These are phyloP conservation scores for Pholiota conissans DNA, from an alignment of 768 basidiomycete species.

Conservation along the genomic window DNA sequence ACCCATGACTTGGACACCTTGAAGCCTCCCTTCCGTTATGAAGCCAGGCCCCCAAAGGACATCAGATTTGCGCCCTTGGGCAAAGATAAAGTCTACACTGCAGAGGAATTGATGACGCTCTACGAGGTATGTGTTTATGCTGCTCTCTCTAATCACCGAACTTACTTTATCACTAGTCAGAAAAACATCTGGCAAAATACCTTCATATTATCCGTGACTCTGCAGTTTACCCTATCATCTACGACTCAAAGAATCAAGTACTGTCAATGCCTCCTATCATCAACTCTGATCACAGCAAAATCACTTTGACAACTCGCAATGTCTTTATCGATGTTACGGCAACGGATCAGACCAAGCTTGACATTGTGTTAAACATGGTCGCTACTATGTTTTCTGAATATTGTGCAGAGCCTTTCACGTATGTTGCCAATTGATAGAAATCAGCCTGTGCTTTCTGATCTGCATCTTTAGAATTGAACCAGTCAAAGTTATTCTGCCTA, in stretches of 20 bases:
- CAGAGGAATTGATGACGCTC: slow-evolving; percentile 87
- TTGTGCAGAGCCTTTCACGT: slow-evolving; percentile 91
- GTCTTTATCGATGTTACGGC: slow-evolving; percentile 97
- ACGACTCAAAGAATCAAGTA: slow-evolving; percentile 84
- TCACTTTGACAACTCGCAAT: slow-evolving; percentile 89
- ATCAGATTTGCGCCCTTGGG: slow-evolving; percentile 92
- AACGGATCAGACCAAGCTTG: slow-evolving; percentile 94
- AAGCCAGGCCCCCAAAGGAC: slow-evolving; percentile 76
- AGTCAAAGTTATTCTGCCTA: slow-evolving; percentile 77
- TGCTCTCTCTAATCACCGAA: background rate
- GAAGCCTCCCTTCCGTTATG: slow-evolving; percentile 84
- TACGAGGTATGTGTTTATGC: slow-evolving; percentile 72
- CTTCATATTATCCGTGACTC: slow-evolving; percentile 93
- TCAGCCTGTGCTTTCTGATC: background rate
- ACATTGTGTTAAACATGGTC: slow-evolving; percentile 93
- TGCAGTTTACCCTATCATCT: slow-evolving; percentile 97
- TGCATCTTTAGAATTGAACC: slow-evolving; percentile 80
- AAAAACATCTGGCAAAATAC: slow-evolving; percentile 88
- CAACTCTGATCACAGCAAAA: slow-evolving; percentile 97
- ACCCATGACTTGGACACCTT: slow-evolving; percentile 96
- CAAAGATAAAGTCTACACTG: slow-evolving; percentile 77
- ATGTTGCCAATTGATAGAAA: slow-evolving; percentile 27
- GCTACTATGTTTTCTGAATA: slow-evolving; percentile 99
- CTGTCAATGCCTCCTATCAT: slow-evolving; percentile 98
- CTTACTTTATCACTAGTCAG: slow-evolving; percentile 55